A percentile compares a stretch with the other conserved stretches of the same genome.
Evolutionary conservation across 2,329 filamentous ascomycete species (phyloP).

Genomic region (Cladosporium phlei): DNA sequence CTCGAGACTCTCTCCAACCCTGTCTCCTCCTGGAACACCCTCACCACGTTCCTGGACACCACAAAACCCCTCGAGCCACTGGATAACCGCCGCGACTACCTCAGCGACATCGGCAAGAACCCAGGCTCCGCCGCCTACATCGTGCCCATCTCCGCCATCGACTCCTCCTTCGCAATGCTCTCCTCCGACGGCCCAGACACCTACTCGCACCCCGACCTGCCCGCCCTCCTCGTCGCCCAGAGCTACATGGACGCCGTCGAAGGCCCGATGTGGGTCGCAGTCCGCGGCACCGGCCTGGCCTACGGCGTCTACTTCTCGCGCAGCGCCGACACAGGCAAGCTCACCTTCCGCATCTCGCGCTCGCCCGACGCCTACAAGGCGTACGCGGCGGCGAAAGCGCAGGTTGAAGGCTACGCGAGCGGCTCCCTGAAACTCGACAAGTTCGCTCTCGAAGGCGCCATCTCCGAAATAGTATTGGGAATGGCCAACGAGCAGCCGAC

Average conservation of each 20-base stretch:
- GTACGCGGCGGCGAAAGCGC: slow-evolving; percentile 68
- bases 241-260: slow-evolving; percentile 91
- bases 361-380: slow-evolving; percentile 87
- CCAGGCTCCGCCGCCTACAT: slow-evolving; percentile 74
- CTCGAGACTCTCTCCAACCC: slow-evolving; percentile 68
- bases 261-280: slow-evolving; percentile 87
- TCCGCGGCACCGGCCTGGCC: slow-evolving; percentile 87
- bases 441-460: slow-evolving; percentile 79
- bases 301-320: slow-evolving; percentile 80
- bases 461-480: slow-evolving; percentile 79
- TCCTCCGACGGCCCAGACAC: slow-evolving; percentile 69
- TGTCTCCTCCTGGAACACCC: slow-evolving; percentile 70
- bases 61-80: slow-evolving; percentile 62
- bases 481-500: slow-evolving; percentile 87
- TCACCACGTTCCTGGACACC: slow-evolving; percentile 51
- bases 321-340: slow-evolving; percentile 70
- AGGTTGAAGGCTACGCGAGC: slow-evolving; percentile 68
- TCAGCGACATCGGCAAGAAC: slow-evolving; percentile 68
- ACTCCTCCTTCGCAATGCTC: slow-evolving; percentile 82
- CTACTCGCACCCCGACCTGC: slow-evolving; percentile 70
- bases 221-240: slow-evolving; percentile 79
- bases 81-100: slow-evolving; percentile 62
- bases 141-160: slow-evolving; percentile 84
- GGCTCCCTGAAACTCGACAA: slow-evolving; percentile 70
- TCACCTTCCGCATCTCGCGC: slow-evolving; percentile 83